A percentile compares a stretch with the other conserved stretches of the same genome.
These are phyloP conservation scores for Brassica rapa DNA, from an alignment of 345 rosid genomes.

Conservation along the genomic window DNA sequence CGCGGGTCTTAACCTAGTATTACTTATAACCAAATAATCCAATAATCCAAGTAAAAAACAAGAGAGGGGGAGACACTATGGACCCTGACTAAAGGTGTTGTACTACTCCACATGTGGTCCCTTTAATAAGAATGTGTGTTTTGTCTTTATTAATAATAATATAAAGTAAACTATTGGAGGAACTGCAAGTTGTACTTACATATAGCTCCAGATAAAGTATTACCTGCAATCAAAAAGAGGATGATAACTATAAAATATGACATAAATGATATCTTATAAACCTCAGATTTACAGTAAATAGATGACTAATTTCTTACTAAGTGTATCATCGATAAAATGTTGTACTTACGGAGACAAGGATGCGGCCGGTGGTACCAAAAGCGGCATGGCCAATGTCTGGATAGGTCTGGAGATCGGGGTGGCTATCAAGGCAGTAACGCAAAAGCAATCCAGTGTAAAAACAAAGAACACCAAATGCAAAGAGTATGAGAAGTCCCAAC, in stretches of 20 bases:
- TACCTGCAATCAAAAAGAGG: slow-evolving; percentile 53
- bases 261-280: slow-evolving; percentile 4
- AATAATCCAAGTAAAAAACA: neutral
- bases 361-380: slow-evolving; percentile 70
- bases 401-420: slow-evolving; percentile 83
- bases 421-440: slow-evolving; percentile 84
- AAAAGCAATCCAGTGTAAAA: slow-evolving; percentile 86
- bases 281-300: neutral
- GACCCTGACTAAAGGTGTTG: slow-evolving; percentile 27
- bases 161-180: slow-evolving; percentile 10
- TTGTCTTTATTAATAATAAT: neutral
- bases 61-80: slow-evolving; percentile 16
- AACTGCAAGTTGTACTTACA: slow-evolving; percentile 63
- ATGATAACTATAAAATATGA: neutral
- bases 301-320: slow-evolving; percentile 7
- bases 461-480: slow-evolving; percentile 70
- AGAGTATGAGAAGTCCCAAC: slow-evolving; percentile 63
- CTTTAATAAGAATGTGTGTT: neutral
- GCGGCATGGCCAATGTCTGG: slow-evolving; percentile 98
- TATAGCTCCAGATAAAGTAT: slow-evolving; percentile 77
- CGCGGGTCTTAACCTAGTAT: no score
- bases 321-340: neutral
- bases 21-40: neutral
- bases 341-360: slow-evolving; percentile 67
- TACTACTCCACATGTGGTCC: slow-evolving; percentile 36